phyloP scores from a whole-genome alignment of 768 basidiomycete genomes.

The Hygrophorus pudorinus region DNA sequence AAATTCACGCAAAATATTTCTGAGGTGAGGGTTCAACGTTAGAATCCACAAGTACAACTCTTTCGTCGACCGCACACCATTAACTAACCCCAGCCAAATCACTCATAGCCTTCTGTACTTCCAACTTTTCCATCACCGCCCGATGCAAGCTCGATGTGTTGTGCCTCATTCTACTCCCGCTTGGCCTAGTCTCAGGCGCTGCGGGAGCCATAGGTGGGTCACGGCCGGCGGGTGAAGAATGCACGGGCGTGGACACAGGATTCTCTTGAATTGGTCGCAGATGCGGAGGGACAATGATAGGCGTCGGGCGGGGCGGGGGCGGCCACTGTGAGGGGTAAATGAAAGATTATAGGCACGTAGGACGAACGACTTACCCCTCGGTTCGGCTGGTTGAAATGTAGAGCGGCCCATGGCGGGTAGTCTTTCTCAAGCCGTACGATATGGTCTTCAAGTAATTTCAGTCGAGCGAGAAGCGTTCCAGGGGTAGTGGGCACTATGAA shows the following conservation, averaged over 20 bases:
- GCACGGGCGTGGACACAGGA: not conserved
- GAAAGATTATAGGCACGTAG: not conserved
- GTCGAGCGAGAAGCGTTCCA: slow-evolving; percentile 47
- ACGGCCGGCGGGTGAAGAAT: not conserved
- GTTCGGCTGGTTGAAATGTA: slow-evolving; percentile 82
- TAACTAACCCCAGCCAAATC: slow-evolving; percentile 16
- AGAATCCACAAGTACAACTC: slow-evolving; percentile 5
- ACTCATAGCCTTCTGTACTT: slow-evolving; percentile 43
- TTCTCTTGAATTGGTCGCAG: slow-evolving; percentile 21
- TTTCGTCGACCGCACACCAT: not conserved
- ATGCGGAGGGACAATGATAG: slow-evolving; percentile 69
- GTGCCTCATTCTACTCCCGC: not conserved
- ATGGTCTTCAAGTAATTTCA: slow-evolving; percentile 70
- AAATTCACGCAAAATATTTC: no score
- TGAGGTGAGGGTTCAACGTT: no score
- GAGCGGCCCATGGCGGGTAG: slow-evolving; percentile 79
- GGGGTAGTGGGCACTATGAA: slow-evolving; percentile 61
- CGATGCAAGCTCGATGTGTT: slow-evolving; percentile 39
- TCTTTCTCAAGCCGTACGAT: slow-evolving; percentile 69
- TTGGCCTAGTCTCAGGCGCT: not conserved
- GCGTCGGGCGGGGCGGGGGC: slow-evolving; percentile 67
- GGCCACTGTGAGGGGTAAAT: slow-evolving; percentile 55
- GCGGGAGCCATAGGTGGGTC: not conserved
- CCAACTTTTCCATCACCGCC: slow-evolving; percentile 46
- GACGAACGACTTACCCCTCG: slow-evolving; percentile 48